A percentile compares a stretch with the other conserved stretches of the same genome.
These are phyloP conservation scores for Solanum dulcamara DNA, from an alignment of 257 asterid species.

Conservation along the genomic window DNA sequence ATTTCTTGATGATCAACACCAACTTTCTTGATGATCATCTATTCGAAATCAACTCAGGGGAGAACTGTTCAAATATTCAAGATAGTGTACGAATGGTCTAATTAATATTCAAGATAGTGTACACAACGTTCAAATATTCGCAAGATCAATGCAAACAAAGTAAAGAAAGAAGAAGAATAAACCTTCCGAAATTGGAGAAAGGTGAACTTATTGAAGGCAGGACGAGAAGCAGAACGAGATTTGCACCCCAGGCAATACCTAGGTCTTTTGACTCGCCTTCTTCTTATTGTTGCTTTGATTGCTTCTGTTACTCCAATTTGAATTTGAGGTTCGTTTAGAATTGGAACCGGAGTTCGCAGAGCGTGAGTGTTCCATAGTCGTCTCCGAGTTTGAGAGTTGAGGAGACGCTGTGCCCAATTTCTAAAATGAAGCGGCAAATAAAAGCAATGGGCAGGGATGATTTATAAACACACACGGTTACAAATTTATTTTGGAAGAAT, in stretches of 20 bases:
- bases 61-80: neutral
- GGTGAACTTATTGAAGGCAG: conserved; percentile 59
- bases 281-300: conserved; percentile 32
- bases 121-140: neutral
- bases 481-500: too few species aligned
- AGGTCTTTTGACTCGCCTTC: conserved; percentile 65
- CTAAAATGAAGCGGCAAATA: too few species aligned
- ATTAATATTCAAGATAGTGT: too few species aligned
- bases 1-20: too few species aligned
- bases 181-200: conserved; percentile 82
- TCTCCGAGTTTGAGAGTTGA: neutral
- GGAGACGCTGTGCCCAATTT: too few species aligned
- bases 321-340: conserved; percentile 42
- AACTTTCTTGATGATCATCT: neutral
- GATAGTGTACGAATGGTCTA: too few species aligned
- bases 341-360: conserved; percentile 27
- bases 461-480: too few species aligned
- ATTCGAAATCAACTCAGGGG: neutral
- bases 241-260: conserved; percentile 88
- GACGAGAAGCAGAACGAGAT: conserved; percentile 55
- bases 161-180: neutral
- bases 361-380: conserved; percentile 33
- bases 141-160: neutral
- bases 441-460: too few species aligned
- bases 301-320: conserved; percentile 25